phyloP scores from a whole-genome alignment of 2,329 filamentous ascomycete genomes.

The Fusarium pininemorale region DNA sequence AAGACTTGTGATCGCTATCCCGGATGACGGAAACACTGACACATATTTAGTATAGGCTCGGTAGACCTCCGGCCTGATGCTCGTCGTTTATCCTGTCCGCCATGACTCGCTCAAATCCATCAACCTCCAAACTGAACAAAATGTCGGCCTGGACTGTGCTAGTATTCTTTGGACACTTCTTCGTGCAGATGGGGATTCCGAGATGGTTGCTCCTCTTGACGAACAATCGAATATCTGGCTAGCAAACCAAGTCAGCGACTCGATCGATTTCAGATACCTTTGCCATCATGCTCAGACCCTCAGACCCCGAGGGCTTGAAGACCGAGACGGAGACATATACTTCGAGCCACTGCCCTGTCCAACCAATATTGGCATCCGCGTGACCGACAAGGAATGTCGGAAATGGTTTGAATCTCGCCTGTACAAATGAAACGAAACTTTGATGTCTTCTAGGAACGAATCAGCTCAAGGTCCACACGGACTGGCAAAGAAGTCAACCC shows the following conservation, averaged over 20 bases:
- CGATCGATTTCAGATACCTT: not conserved
- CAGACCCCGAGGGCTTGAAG: not conserved
- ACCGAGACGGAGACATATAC: not conserved
- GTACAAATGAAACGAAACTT: not conserved
- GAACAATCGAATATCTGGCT: not conserved
- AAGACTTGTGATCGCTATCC: not conserved
- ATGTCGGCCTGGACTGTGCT: not conserved
- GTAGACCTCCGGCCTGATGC: not conserved
- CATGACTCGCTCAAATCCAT: not conserved
- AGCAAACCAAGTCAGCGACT: not conserved
- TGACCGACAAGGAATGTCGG: not conserved
- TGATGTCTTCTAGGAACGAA: not conserved
- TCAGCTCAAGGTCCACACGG: not conserved
- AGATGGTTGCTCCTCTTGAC: not conserved
- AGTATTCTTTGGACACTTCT: not conserved
- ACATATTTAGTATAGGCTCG: not conserved
- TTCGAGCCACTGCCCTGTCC: too few relatives aligned
- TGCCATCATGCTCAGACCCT: not conserved
- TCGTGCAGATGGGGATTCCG: too few relatives aligned
- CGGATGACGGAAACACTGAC: not conserved
- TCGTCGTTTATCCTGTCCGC: not conserved
- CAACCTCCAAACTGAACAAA: not conserved
- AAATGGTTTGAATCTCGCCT: not conserved
- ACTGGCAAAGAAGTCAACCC: not conserved
- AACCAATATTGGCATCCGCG: accelerated